These are phyloP conservation scores for Cyclanthera cordifolia DNA, from an alignment of 306 rosid species.

Conservation along the genomic window DNA sequence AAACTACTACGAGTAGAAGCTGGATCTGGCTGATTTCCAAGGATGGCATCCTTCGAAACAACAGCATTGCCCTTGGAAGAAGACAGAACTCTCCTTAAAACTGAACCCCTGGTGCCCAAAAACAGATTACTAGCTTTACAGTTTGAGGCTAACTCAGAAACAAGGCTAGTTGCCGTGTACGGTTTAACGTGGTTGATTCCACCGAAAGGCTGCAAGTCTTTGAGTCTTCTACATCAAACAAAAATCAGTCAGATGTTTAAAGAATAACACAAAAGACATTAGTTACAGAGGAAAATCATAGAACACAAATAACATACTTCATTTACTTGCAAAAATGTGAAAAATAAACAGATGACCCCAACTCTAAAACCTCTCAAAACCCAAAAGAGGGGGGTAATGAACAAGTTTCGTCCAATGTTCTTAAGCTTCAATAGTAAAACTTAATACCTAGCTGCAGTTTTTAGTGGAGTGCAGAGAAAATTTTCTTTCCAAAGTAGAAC, in stretches of 20 bases:
- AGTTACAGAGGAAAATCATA: background rate
- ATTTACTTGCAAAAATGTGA: background rate
- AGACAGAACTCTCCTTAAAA: conserved; percentile 37
- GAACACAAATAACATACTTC: background rate
- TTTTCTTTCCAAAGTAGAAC: background rate
- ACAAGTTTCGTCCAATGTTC: background rate
- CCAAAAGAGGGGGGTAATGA: background rate
- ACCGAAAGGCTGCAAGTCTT: conserved; percentile 31
- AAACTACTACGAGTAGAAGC: conserved; percentile 25
- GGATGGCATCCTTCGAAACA: conserved; percentile 13
- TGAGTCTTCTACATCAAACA: conserved; percentile 31
- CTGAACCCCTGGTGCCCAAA: conserved; percentile 19
- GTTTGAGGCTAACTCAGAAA: conserved; percentile 24
- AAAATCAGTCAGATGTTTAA: background rate
- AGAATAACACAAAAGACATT: background rate
- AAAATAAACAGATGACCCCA: background rate
- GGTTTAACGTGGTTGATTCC: conserved; percentile 17
- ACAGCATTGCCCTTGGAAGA: conserved; percentile 27
- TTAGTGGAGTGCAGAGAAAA: background rate
- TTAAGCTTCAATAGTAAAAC: background rate
- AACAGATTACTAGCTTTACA: conserved; percentile 29
- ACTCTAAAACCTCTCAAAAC: background rate
- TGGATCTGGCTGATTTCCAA: conserved; percentile 22
- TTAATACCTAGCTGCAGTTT: background rate
- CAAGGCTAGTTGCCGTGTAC: conserved; percentile 9